Evolutionary conservation across 225 moss, liverwort and hornwort genomes (phyloP), one percentile per base, ranked within the genome.

Genomic region (Sphagnum contortum): DNA sequence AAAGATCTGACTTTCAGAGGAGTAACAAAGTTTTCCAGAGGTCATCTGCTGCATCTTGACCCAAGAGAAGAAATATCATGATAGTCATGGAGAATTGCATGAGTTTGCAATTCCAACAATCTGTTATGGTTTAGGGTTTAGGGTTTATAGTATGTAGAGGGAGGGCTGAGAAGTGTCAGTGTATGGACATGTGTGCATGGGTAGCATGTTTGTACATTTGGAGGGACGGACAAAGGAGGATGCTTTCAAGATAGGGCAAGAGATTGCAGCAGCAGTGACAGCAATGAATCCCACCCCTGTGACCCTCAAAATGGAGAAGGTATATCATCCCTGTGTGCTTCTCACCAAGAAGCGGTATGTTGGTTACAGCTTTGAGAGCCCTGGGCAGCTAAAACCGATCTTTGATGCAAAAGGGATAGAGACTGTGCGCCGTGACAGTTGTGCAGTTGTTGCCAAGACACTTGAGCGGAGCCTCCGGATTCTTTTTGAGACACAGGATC

Each of bases 331-430:
- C 6, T 98, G 98, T 65, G 93, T 98, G 46, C 75, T 98, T 49
- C 89, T 98, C 60, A 98, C 93, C 7, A 98, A 98, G 74, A 98
- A 98, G 72, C 81, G 98, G 69, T 98, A 98, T 66, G 98, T 98
- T 12, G 98, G 98, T 46, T 98, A 93, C 75, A 98, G 98, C 70
- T 98, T 85, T 65, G 98, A 93, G 75, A 98, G 81, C 63, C 76
- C 80, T 47, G 68, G 73, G 57, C 98, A 98, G 71, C 57, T 71
- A 46, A 86, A 82, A 66, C 91, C 98, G n/a, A 89, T 74, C 14
- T 98, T 98, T 69, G 98, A 98, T 67, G 98, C 98, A 7, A 98
- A 98, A 74, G 98, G 98, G 57, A 98, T 98, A 13, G 98, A 98
- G 77, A 98, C 98, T 45, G 86, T 98, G 12, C 93, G 98, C 57